Evolutionary conservation across 2,329 filamentous ascomycete genomes (phyloP).

Genomic region (Fusarium sp.): DNA sequence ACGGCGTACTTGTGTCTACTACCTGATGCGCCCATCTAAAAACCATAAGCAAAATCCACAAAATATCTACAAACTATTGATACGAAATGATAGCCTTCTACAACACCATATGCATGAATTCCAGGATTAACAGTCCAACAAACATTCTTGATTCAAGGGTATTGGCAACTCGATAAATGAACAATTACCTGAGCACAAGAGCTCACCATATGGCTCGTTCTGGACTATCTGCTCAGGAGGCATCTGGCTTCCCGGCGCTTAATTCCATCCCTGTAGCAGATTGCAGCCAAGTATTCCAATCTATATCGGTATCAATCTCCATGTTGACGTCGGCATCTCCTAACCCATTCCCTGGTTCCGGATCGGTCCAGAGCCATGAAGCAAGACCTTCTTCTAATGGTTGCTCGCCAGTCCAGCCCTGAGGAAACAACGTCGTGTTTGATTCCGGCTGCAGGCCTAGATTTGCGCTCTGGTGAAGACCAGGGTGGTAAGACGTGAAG

Average conservation of each 20-base stretch:
- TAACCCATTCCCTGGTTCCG: constrained; percentile 52
- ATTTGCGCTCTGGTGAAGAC: neutral
- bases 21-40: no score
- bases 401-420: constrained; percentile 6
- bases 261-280: constrained; percentile 54
- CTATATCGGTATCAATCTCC: constrained; percentile 51
- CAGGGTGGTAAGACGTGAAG: neutral
- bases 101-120: no score
- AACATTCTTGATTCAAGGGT: no score
- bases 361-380: constrained; percentile 55
- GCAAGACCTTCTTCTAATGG: constrained; percentile 38
- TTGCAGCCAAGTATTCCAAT: constrained; percentile 58
- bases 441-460: no score
- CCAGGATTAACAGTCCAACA: no score
- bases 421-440: constrained; percentile 4
- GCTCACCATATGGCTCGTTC: no score
- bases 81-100: no score
- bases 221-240: neutral
- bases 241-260: neutral
- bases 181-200: no score
- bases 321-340: constrained; percentile 48
- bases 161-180: no score
- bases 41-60: no score
- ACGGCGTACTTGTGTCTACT: no score
- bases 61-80: no score